These are phyloP conservation scores for Platanthera guangdongensis DNA, from an alignment of 106 monocot genomes.

Conservation along the genomic window DNA sequence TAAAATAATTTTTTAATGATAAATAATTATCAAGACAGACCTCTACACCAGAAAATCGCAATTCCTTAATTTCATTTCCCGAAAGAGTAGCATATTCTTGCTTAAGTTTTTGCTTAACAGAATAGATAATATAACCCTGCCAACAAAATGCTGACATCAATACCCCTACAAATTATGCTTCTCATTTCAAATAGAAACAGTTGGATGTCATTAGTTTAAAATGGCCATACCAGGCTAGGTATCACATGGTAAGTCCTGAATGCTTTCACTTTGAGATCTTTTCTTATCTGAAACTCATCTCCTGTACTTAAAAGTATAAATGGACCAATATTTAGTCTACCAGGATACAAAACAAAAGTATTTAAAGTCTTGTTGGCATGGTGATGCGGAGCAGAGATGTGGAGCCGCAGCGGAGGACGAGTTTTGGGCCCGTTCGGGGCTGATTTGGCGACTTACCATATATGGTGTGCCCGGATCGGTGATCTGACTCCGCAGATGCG, in stretches of 20 bases:
- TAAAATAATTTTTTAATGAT: neutral
- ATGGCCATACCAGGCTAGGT: slow-evolving; percentile 61
- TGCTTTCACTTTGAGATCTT: slow-evolving; percentile 80
- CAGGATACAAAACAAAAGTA: neutral
- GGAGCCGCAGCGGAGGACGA: too few species aligned
- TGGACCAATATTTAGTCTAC: neutral
- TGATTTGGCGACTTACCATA: too few species aligned
- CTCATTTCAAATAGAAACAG: neutral
- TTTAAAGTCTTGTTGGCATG: too few species aligned
- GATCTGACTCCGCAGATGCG: too few species aligned
- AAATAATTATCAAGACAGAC: slow-evolving; percentile 40
- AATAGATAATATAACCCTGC: slow-evolving; percentile 93
- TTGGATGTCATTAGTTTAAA: neutral
- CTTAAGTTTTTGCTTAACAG: slow-evolving; percentile 80
- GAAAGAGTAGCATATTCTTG: slow-evolving; percentile 50
- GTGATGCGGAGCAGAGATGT: too few species aligned
- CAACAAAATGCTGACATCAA: neutral
- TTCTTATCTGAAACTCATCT: slow-evolving; percentile 73
- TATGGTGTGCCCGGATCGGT: too few species aligned
- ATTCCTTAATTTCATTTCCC: slow-evolving; percentile 61
- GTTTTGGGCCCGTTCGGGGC: too few species aligned
- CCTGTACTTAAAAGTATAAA: slow-evolving; percentile 30
- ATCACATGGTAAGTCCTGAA: slow-evolving; percentile 88
- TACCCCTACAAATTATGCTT: neutral
- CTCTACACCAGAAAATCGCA: slow-evolving; percentile 83